A percentile compares a stretch with the other conserved stretches of the same genome.
Conservation (phyloP, 805 yeast genomes). For the Wickerhamia fluorescens region DNA sequence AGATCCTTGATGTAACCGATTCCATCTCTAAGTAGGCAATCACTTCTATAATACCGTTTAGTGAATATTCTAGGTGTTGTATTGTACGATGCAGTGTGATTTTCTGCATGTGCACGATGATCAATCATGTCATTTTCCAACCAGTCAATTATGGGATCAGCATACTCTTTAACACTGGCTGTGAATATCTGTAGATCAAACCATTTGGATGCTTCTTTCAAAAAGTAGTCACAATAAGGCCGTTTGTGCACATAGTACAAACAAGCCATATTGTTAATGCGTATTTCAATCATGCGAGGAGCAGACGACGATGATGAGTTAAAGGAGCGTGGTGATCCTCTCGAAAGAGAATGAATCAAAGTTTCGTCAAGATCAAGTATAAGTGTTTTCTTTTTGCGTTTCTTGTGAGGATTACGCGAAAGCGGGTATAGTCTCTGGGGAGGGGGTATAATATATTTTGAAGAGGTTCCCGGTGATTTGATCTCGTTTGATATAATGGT, state of each 20-base stretch:
- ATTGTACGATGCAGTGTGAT: constrained; percentile 1
- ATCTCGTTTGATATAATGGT: constrained; percentile 31
- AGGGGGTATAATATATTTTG: constrained; percentile 39
- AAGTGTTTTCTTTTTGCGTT: constrained; percentile 51
- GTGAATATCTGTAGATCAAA: constrained; percentile 87
- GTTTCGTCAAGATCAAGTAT: constrained; percentile 93
- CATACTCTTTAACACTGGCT: constrained; percentile 90
- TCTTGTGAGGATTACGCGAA: constrained; percentile 31
- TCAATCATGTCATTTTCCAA: constrained; percentile 54
- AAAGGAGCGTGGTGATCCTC: constrained; percentile 46
- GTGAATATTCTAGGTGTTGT: constrained; percentile 31
- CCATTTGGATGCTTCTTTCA: constrained; percentile 76
- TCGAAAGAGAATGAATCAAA: constrained; percentile 79
- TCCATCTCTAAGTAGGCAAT: constrained; percentile 72
- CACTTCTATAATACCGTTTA: constrained; percentile 66
- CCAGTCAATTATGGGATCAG: constrained; percentile 95
- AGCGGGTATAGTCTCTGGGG: constrained; percentile 39
- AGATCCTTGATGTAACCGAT: constrained; percentile 68
- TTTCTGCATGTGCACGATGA: constrained; percentile 8
- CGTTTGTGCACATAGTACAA: constrained; percentile 86
- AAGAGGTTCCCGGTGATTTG: constrained; percentile 35
- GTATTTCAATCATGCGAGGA: constrained; percentile 71
- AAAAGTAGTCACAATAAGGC: constrained; percentile 83
- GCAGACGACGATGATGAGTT: constrained; percentile 29
- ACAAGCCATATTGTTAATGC: constrained; percentile 60